Base-by-base conservation (phyloP, 208 protist species). In the Novymonas esmeraldas region DNA sequence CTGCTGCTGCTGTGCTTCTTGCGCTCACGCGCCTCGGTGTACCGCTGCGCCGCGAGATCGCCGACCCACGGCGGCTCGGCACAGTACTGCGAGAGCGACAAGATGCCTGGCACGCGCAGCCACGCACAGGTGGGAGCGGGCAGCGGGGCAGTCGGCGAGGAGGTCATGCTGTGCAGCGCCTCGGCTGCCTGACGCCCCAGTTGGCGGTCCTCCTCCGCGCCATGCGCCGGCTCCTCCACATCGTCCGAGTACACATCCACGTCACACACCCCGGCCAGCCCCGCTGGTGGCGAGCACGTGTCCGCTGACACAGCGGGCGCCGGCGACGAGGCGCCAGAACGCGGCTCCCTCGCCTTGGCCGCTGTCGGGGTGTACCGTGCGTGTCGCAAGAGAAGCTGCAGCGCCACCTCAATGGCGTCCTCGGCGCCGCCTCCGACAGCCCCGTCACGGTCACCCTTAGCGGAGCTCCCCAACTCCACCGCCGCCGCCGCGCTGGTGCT, bases 41-140 rank as follows among this genome's bases (percentile, higher is more conserved):
- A 74, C 16, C 61, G 55, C 36, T 80, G 60, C 44, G 55, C 74
- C 10, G 62, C 64, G 1, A 74, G 28, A n/a, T 71, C 69, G 0
- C 49, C 62, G 20, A 73, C 65, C 70, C 50, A 78, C 62, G 63
- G 75, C 44, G 70, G 52, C 34, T 85, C 79, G 9, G 54, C 64
- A 52, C 70, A 73, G 71, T 76, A 85, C 54, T 85, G 67, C 6
- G 34, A 24, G 2, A 81, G 63, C 2, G 79, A 73, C 3, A 85
- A 34, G n/a, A 85, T 63, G 6, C 56, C 58, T 7, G 79, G 79
- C 20, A 81, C 63, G 5, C 66, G 64, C 34, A 85, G 46, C 61
- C 57, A 62, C 56, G 44, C 50, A 31, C 3, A 44, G 33, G 28
- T 24, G 14, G 41, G 31, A 44, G 64, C 13, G n/a, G 46, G 9